Conservation (phyloP, 139 green algal genomes). For the Pseudopediastrum boryanum region DNA sequence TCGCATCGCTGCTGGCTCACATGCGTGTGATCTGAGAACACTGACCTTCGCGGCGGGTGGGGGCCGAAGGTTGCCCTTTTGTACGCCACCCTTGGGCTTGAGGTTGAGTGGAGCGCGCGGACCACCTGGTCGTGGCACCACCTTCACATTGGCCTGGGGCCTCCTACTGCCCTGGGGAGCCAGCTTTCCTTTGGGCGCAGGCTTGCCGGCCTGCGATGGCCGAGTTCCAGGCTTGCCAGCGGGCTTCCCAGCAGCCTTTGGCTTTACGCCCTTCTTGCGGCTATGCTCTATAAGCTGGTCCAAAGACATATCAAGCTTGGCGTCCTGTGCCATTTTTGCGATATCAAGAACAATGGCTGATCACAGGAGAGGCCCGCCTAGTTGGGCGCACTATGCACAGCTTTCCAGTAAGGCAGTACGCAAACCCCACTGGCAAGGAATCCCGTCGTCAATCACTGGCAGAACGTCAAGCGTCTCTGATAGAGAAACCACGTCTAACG, state of each 20-base stretch:
- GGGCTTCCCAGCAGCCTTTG: not conserved
- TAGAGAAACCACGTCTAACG: too few relatives aligned
- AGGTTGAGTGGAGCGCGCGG: slow-evolving; percentile 10
- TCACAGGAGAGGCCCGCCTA: too few relatives aligned
- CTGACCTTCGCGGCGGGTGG: not conserved
- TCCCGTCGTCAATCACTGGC: too few relatives aligned
- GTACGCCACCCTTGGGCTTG: slow-evolving; percentile 42
- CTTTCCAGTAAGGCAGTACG: too few relatives aligned
- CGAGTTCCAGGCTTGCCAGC: too few relatives aligned
- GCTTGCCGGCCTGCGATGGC: too few relatives aligned
- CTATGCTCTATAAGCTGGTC: slow-evolving; percentile 57
- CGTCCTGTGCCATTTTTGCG: too few relatives aligned
- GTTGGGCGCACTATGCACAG: too few relatives aligned
- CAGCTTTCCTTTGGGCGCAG: not conserved
- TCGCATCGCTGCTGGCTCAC: slow-evolving; percentile 7
- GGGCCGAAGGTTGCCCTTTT: slow-evolving; percentile 17
- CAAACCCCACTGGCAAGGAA: too few relatives aligned
- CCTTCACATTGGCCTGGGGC: not conserved
- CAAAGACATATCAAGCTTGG: slow-evolving; percentile 48
- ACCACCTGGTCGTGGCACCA: not conserved
- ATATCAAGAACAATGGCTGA: too few relatives aligned
- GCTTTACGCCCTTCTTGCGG: slow-evolving; percentile 24
- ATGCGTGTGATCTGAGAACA: not conserved
- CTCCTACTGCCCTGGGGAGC: not conserved
- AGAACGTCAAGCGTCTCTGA: too few relatives aligned